Percentiles rank a stretch among this genome's conserved stretches.
phyloP scores from a whole-genome alignment of 2,329 filamentous ascomycete species.

The Lomentospora prolificans region DNA sequence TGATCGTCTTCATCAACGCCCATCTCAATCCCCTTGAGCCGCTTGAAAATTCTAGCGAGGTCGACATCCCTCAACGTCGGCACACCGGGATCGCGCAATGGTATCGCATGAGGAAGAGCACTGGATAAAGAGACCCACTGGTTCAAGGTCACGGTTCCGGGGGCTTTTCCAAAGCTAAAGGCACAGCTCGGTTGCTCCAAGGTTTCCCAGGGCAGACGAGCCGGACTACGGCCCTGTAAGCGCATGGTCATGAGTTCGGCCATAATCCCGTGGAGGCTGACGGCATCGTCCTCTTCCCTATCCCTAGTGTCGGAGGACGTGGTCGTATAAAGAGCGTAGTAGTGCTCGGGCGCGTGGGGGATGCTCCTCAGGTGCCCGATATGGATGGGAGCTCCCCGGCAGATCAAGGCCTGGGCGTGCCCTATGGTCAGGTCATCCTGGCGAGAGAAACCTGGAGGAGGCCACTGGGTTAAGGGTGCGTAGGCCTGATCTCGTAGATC shows the following conservation, averaged over 20 bases:
- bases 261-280: slow-evolving; percentile 44
- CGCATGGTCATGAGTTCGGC: slow-evolving; percentile 48
- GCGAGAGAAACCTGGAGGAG: slow-evolving; percentile 38
- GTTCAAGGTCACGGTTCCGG: slow-evolving; percentile 64
- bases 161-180: slow-evolving; percentile 54
- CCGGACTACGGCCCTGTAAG: slow-evolving; percentile 30
- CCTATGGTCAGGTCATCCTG: slow-evolving; percentile 41
- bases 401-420: slow-evolving; percentile 47
- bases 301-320: slow-evolving; percentile 30
- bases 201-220: slow-evolving; percentile 54
- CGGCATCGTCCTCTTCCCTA: slow-evolving; percentile 33
- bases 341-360: slow-evolving; percentile 44
- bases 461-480: slow-evolving; percentile 32
- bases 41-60: slow-evolving; percentile 45
- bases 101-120: slow-evolving; percentile 42
- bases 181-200: slow-evolving; percentile 65
- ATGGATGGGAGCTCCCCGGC: slow-evolving; percentile 46
- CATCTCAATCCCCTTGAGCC: slow-evolving; percentile 47
- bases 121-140: slow-evolving; percentile 55
- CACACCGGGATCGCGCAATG: slow-evolving; percentile 47
- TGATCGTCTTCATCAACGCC: slow-evolving; percentile 48
- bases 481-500: slow-evolving; percentile 19
- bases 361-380: slow-evolving; percentile 44
- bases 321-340: slow-evolving; percentile 34
- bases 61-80: slow-evolving; percentile 48